These are phyloP conservation scores for Kwoniella shandongensis DNA, from an alignment of 768 basidiomycete genomes.

Conservation along the genomic window DNA sequence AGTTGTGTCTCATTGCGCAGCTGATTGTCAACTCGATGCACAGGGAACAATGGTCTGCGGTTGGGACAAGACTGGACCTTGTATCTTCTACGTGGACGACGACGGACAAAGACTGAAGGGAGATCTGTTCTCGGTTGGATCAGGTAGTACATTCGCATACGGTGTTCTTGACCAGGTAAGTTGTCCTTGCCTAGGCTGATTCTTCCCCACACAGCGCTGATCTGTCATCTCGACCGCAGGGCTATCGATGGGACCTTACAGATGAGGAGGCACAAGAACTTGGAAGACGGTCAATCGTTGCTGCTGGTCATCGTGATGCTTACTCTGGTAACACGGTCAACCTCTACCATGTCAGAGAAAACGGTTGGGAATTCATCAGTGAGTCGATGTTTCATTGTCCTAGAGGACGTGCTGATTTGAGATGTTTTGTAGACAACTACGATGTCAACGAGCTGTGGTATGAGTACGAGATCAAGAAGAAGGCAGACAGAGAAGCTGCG, in stretches of 20 bases:
- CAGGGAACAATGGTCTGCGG: constrained; percentile 99
- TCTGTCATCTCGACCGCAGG: constrained; percentile 22
- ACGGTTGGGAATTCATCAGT: constrained; percentile 97
- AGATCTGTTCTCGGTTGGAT: constrained; percentile 97
- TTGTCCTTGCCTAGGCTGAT: constrained; percentile 5
- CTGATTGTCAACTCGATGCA: not conserved
- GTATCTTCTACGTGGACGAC: constrained; percentile 95
- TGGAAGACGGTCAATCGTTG: constrained; percentile 88
- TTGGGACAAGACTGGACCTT: constrained; percentile 98
- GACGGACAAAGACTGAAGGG: constrained; percentile 95
- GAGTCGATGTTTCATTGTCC: constrained; percentile 41
- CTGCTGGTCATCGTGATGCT: constrained; percentile 78
- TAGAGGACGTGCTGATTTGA: constrained; percentile 20
- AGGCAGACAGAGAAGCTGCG: constrained; percentile 34
- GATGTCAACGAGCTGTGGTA: constrained; percentile 88
- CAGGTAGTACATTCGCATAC: constrained; percentile 97
- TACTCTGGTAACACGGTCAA: constrained; percentile 75
- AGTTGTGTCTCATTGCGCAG: too few species aligned
- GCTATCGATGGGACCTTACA: constrained; percentile 75
- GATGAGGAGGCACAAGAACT: constrained; percentile 94
- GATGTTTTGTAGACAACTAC: constrained; percentile 69
- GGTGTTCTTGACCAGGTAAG: constrained; percentile 97
- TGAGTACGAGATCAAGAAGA: constrained; percentile 59
- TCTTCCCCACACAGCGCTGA: not conserved
- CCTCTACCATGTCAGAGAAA: constrained; percentile 89